Evolutionary conservation across 805 yeast genomes (phyloP).

Genomic region (Cyberlindnera amylophila): DNA sequence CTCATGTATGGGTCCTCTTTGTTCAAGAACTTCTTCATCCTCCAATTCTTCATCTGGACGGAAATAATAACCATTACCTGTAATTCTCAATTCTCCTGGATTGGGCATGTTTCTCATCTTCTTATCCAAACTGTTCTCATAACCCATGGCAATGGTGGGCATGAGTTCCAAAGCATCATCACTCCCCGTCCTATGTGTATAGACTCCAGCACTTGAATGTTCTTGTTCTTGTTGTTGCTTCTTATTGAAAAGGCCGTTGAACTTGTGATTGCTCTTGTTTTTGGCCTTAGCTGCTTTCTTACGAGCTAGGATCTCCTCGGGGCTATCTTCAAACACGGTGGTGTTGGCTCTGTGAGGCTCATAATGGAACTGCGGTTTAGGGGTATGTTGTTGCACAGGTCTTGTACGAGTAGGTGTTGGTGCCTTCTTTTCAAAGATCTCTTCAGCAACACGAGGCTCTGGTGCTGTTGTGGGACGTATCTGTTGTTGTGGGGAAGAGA

Average conservation of each 20-base stretch:
- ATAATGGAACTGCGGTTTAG: constrained; percentile 4
- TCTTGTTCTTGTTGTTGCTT: not conserved
- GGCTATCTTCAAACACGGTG: constrained; percentile 13
- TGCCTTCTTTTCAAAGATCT: not conserved
- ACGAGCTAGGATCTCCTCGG: constrained; percentile 4
- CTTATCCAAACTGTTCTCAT: constrained; percentile 23
- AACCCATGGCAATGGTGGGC: constrained; percentile 29
- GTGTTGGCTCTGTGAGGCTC: constrained; percentile 15
- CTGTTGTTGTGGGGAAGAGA: not conserved
- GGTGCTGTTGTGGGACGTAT: not conserved
- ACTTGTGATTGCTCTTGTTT: constrained; percentile 1
- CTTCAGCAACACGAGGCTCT: too few relatives aligned
- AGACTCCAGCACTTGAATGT: too few relatives aligned
- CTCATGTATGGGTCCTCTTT: not conserved
- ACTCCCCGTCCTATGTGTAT: constrained; percentile 15
- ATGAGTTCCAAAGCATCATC: constrained; percentile 24
- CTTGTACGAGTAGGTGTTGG: not conserved
- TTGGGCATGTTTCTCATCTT: constrained; percentile 12
- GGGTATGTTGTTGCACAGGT: not conserved
- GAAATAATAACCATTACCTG: constrained; percentile 24
- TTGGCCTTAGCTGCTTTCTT: constrained; percentile 1
- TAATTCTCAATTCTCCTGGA: constrained; percentile 24
- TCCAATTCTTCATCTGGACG: constrained; percentile 5
- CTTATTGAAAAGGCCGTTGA: constrained; percentile 1
- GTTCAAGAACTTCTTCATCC: not conserved